Conservation (phyloP, 2,329 filamentous ascomycete genomes). For the Hymenoscyphus repandus region DNA sequence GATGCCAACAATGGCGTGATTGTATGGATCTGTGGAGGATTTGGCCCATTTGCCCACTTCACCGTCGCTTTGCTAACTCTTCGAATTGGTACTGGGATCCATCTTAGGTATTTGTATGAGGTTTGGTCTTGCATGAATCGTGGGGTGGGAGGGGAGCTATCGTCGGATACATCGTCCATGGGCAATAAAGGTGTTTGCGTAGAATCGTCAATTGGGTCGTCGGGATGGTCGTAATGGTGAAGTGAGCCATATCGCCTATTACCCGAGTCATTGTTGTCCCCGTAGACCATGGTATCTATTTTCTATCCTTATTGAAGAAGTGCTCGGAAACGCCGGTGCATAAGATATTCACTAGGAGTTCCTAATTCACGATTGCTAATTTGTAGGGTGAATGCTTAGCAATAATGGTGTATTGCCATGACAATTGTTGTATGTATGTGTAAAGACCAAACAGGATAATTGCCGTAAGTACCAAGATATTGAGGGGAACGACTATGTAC, state of each 20-base stretch:
- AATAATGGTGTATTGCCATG: not conserved
- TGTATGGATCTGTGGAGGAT: slow-evolving; percentile 43
- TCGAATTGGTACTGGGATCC: slow-evolving; percentile 53
- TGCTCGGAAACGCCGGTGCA: not conserved
- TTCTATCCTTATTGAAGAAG: not conserved
- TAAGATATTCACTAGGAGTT: not conserved
- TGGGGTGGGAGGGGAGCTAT: slow-evolving; percentile 44
- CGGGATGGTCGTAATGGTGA: slow-evolving; percentile 25
- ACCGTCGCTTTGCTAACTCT: slow-evolving; percentile 38
- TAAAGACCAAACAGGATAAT: not conserved
- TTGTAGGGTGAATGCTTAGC: not conserved
- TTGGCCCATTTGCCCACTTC: slow-evolving; percentile 52
- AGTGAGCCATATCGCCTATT: slow-evolving; percentile 15
- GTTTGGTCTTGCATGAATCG: slow-evolving; percentile 55
- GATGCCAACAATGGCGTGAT: slow-evolving; percentile 59
- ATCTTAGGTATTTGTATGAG: slow-evolving; percentile 42
- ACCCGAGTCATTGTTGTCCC: slow-evolving; percentile 17
- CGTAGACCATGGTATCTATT: not conserved
- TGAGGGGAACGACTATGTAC: not conserved
- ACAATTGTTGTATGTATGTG: not conserved
- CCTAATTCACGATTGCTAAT: not conserved
- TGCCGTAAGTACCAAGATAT: not conserved
- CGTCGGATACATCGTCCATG: slow-evolving; percentile 42
- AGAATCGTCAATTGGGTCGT: slow-evolving; percentile 28
- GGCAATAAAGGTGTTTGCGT: slow-evolving; percentile 20